phyloP scores from a whole-genome alignment of 2,329 filamentous ascomycete species.

The Aaosphaeria arxii region DNA sequence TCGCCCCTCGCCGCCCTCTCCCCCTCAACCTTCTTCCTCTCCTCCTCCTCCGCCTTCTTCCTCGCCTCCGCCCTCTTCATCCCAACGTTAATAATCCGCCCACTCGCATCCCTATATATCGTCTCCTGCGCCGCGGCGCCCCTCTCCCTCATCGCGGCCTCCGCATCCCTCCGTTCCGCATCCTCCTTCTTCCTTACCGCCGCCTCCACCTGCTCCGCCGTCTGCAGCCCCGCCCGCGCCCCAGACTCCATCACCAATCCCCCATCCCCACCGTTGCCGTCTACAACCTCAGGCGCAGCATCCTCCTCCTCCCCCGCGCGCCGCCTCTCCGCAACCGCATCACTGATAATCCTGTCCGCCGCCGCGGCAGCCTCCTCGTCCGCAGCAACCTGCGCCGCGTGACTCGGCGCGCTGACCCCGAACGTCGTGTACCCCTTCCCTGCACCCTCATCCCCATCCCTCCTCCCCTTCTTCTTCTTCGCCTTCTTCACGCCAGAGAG shows the following conservation, averaged over 20 bases:
- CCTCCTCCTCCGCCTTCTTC: conserved; percentile 72
- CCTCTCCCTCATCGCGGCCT: conserved; percentile 35
- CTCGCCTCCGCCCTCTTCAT: conserved; percentile 87
- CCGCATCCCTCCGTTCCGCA: conserved; percentile 55
- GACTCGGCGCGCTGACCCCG: conserved; percentile 50
- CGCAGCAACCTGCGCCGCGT: conserved; percentile 62
- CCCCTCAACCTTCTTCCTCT: conserved; percentile 61
- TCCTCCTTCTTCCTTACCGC: conserved; percentile 60
- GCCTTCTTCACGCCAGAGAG: conserved; percentile 50
- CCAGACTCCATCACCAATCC: conserved; percentile 77
- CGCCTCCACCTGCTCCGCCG: conserved; percentile 66
- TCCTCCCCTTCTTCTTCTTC: conserved; percentile 52
- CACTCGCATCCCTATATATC: conserved; percentile 92
- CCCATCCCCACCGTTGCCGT: conserved; percentile 28
- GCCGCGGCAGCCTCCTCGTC: conserved; percentile 69
- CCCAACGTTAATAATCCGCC: conserved; percentile 86
- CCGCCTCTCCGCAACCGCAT: conserved; percentile 63
- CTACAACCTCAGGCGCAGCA: conserved; percentile 35
- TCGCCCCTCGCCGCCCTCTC: conserved; percentile 76
- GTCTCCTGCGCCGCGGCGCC: conserved; percentile 60
- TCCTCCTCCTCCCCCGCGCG: conserved; percentile 47
- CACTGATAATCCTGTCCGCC: conserved; percentile 75
- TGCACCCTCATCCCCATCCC: conserved; percentile 1
- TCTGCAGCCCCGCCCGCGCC: conserved; percentile 82
- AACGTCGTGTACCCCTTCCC: conserved; percentile 66